phyloP scores from a whole-genome alignment of 2,329 filamentous ascomycete genomes.

The Pseudofabraea citricarpa region DNA sequence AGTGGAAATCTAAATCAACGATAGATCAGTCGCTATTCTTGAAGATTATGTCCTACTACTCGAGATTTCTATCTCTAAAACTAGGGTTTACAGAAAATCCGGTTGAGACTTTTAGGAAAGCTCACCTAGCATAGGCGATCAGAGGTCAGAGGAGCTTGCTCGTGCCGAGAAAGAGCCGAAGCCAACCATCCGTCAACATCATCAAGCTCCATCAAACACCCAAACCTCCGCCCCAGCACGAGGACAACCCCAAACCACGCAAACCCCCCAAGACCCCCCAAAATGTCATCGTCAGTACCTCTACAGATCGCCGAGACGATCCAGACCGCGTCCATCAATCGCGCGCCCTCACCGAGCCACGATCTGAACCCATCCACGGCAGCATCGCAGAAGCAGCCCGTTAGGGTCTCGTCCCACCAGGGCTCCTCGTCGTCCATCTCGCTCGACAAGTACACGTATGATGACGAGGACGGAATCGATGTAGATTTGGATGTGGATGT shows the following conservation, averaged over 20 bases:
- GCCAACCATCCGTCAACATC: too few species aligned
- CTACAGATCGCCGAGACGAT: slow-evolving; percentile 72
- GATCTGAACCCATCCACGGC: slow-evolving; percentile 79
- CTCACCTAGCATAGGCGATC: too few species aligned
- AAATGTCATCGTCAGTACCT: slow-evolving; percentile 35
- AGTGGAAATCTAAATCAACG: too few species aligned
- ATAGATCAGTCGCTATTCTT: too few species aligned
- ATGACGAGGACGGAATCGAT: slow-evolving; percentile 32
- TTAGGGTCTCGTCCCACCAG: slow-evolving; percentile 34
- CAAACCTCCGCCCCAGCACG: not conserved
- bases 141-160: too few species aligned
- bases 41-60: too few species aligned
- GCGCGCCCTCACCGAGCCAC: slow-evolving; percentile 63
- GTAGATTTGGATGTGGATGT: slow-evolving; percentile 38
- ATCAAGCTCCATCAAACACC: not conserved
- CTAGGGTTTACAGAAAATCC: too few species aligned
- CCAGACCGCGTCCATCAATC: slow-evolving; percentile 75
- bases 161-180: not conserved
- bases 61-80: too few species aligned
- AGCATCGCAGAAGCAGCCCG: slow-evolving; percentile 60
- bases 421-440: slow-evolving; percentile 13
- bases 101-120: too few species aligned
- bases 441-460: slow-evolving; percentile 29
- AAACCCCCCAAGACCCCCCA: slow-evolving; percentile 2
- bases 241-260: not conserved